Evolutionary conservation across 2,329 filamentous ascomycete species (phyloP).

Genomic region (Albophoma yamanashiensis): DNA sequence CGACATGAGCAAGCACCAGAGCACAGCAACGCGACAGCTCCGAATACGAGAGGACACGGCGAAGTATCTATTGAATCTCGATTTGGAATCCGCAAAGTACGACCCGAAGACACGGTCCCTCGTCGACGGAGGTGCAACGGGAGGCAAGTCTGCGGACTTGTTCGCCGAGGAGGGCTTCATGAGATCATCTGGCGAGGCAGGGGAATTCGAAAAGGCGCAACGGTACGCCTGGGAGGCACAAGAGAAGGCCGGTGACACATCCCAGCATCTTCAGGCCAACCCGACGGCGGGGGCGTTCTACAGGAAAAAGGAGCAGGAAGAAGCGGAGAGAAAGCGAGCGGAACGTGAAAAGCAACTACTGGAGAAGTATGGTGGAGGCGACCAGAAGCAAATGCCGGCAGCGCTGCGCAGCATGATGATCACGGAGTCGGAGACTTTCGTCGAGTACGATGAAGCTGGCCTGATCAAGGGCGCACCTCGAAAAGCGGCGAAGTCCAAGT

Average conservation of each 20-base stretch:
- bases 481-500: conserved; percentile 75
- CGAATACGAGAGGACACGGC: conserved; percentile 93
- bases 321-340: conserved; percentile 56
- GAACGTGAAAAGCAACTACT: conserved; percentile 60
- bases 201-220: conserved; percentile 84
- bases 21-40: conserved; percentile 81
- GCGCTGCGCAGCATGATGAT: conserved; percentile 59
- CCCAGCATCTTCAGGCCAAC: conserved; percentile 87
- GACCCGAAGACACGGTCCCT: conserved; percentile 92
- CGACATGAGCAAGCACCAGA: conserved; percentile 91
- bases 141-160: conserved; percentile 68
- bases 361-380: conserved; percentile 72
- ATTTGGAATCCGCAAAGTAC: conserved; percentile 93
- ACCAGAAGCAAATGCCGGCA: conserved; percentile 43
- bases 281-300: conserved; percentile 84
- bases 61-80: conserved; percentile 90
- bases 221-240: conserved; percentile 92
- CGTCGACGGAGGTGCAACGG: conserved; percentile 72
- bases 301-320: conserved; percentile 69
- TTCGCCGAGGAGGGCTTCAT: conserved; percentile 93
- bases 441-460: conserved; percentile 90
- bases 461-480: conserved; percentile 79
- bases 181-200: conserved; percentile 78
- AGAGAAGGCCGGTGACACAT: conserved; percentile 67
- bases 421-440: conserved; percentile 72